These are phyloP conservation scores for Leucosporidium creatinivorum DNA, from an alignment of 768 basidiomycete species.

Conservation along the genomic window DNA sequence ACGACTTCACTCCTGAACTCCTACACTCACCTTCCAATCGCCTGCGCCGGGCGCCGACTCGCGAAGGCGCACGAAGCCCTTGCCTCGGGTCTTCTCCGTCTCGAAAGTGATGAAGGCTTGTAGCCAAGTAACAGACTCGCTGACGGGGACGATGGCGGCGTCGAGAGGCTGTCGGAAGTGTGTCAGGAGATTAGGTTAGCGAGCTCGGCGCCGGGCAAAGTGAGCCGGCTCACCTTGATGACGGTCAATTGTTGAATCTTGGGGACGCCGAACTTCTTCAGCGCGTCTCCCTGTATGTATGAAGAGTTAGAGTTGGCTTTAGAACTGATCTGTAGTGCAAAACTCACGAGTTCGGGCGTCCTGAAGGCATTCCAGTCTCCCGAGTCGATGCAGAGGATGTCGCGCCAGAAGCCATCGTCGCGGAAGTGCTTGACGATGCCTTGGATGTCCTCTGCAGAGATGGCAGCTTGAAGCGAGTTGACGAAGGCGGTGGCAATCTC, in stretches of 20 bases:
- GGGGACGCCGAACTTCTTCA: slow-evolving; percentile 27
- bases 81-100: slow-evolving; percentile 29
- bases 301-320: slow-evolving; percentile 34
- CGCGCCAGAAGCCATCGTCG: slow-evolving; percentile 35
- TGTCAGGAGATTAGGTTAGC: no score
- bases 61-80: slow-evolving; percentile 34
- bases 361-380: background rate
- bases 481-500: slow-evolving; percentile 12
- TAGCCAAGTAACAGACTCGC: slow-evolving; percentile 31
- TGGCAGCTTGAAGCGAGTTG: slow-evolving; percentile 13
- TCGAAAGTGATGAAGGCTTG: slow-evolving; percentile 35
- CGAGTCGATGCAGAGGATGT: slow-evolving; percentile 22
- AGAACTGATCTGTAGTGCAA: background rate
- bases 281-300: background rate
- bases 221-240: slow-evolving; percentile 3
- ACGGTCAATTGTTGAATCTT: slow-evolving; percentile 18
- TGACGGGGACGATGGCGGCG: slow-evolving; percentile 24
- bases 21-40: slow-evolving; percentile 18
- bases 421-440: slow-evolving; percentile 31
- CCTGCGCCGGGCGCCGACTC: slow-evolving; percentile 19
- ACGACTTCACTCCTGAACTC: background rate
- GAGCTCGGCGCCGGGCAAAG: no score
- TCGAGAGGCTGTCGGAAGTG: background rate
- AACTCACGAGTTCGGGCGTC: background rate
- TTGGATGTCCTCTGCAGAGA: slow-evolving; percentile 20